These are phyloP conservation scores for Physaria fendleri DNA, from an alignment of 345 rosid species.

Conservation along the genomic window DNA sequence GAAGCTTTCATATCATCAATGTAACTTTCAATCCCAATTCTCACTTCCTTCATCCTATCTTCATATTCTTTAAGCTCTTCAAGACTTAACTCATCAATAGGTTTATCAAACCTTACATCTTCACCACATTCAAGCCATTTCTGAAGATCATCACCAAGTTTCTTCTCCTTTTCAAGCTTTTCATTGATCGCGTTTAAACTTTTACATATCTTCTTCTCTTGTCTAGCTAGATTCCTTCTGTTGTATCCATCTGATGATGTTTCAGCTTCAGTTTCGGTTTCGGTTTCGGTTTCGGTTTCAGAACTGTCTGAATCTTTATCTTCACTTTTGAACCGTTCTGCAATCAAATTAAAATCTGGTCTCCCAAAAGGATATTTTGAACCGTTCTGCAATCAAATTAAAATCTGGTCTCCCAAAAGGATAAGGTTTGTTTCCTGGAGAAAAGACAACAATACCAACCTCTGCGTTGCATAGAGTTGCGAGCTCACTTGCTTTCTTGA, in stretches of 20 bases:
- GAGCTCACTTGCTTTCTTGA: conserved; percentile 39
- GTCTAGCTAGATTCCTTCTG: background rate
- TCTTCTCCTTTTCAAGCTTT: conserved; percentile 22
- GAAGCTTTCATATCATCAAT: conserved; percentile 11
- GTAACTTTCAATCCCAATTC: background rate
- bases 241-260: background rate
- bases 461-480: conserved; percentile 32
- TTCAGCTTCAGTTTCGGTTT: too few relatives aligned
- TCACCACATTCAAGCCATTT: conserved; percentile 11
- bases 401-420: conserved; percentile 32
- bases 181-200: conserved; percentile 18
- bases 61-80: conserved; percentile 18
- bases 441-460: conserved; percentile 32
- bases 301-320: background rate
- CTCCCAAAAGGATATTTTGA: conserved; percentile 33
- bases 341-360: conserved; percentile 27
- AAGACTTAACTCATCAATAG: conserved; percentile 18
- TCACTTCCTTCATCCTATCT: background rate
- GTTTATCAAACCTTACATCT: conserved; percentile 21
- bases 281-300: too few relatives aligned
- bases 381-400: conserved; percentile 20
- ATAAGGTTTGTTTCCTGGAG: conserved; percentile 35
- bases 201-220: conserved; percentile 14
- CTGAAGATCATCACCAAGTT: conserved; percentile 18
- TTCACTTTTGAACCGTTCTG: conserved; percentile 23